Base-by-base conservation (phyloP, 371 early-diverging fungal species). In the Haplosporangium sp. region DNA sequence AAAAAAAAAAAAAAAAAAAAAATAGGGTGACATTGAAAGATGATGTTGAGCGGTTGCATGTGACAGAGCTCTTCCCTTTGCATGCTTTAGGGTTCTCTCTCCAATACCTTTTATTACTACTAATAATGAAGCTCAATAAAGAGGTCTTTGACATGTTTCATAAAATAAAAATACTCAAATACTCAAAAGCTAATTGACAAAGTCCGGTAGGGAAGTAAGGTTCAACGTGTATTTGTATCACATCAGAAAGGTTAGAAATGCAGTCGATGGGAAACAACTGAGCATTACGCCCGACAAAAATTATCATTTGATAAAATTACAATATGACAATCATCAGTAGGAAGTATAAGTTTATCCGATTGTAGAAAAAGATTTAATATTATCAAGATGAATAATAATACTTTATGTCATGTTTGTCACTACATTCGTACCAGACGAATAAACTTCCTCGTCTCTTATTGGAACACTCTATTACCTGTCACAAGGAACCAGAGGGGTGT, bases 1-100 rank as follows among this genome's bases (percentile, higher is more conserved):
- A 65, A 59, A 37, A 52, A 61, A 55, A 66, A 40, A 52, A 57
- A 67, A 48, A 60, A 17, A 64, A 48, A 38, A 42, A 38, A 39
- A 45, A 38, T 38, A 55, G 37, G 35, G 48, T 48, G 48, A 3
- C 48, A 48, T 17, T 48, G 57, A 40, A 60, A 17, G 38, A 56
- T 48, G 48, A 47, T 55, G 8, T 8, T 27, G 6, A 34, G 11
- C 55, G 7, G 55, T 55, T 55, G 34, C 55, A 55, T 55, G 55
- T 55, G 55, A 55, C 55, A 55, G 34, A 55, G 27, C 55, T 27
- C 55, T 55, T 55, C 6, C 55, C 34, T 34, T 27, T 27, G 27
- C 27, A 27, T 55, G 34, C 13, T 55, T 55, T 55, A 55, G 27
- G 55, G 55, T 34, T 55, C 55, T 55, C 55, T 34, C 34, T 34